phyloP scores from a whole-genome alignment of 805 yeast species.

The Phaffomyces opuntiae region DNA sequence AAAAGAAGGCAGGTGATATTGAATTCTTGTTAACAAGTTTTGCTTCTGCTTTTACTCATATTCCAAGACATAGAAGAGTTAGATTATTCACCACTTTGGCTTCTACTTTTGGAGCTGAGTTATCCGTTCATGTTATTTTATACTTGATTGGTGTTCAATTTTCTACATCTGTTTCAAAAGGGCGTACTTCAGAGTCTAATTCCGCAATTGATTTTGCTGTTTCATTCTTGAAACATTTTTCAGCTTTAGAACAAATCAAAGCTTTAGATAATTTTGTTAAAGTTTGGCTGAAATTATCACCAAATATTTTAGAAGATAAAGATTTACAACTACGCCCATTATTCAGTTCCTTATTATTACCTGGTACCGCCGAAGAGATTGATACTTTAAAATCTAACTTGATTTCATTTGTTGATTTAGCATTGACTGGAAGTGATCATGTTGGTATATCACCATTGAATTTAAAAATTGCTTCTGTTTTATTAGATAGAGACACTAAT shows the following conservation, averaged over 20 bases:
- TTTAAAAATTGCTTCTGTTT: conserved; percentile 44
- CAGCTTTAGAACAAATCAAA: conserved; percentile 57
- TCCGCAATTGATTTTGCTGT: conserved; percentile 65
- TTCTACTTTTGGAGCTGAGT: conserved; percentile 60
- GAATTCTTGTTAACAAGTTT: conserved; percentile 84
- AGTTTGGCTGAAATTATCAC: conserved; percentile 43
- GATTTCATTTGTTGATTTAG: conserved; percentile 48
- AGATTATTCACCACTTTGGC: conserved; percentile 74
- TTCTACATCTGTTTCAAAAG: conserved; percentile 43
- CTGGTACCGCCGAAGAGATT: conserved; percentile 43
- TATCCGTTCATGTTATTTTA: conserved; percentile 64
- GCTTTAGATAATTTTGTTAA: conserved; percentile 45
- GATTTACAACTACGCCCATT: conserved; percentile 43
- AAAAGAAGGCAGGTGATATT: conserved; percentile 49
- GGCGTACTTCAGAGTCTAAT: conserved; percentile 59
- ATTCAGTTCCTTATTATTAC: conserved; percentile 54
- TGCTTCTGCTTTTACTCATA: conserved; percentile 90
- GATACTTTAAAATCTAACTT: conserved; percentile 41
- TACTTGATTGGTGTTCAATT: conserved; percentile 80
- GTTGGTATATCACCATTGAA: conserved; percentile 41
- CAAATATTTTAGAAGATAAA: conserved; percentile 12
- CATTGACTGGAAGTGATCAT: conserved; percentile 26
- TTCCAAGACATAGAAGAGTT: conserved; percentile 94
- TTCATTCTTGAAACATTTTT: conserved; percentile 61
- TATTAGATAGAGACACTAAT: conserved; percentile 33